Evolutionary conservation across 1,284 basidiomycete genomes (phyloP).

Genomic region (Leucoagaricus sp.): DNA sequence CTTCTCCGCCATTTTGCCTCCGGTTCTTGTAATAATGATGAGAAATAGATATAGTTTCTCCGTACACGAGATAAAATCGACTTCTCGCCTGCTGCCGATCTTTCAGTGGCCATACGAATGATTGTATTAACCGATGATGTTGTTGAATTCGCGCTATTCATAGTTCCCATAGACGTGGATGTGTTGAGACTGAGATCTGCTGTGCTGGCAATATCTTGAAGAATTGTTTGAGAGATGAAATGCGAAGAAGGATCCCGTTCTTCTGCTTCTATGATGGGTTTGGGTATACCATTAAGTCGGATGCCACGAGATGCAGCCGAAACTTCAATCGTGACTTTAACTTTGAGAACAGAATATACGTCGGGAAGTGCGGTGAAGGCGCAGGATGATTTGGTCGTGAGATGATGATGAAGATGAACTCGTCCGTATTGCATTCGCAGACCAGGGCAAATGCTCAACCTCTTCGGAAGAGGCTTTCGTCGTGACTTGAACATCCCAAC

Average conservation of each 20-base stretch:
- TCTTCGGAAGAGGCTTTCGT: slow-evolving; percentile 71
- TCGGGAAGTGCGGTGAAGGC: slow-evolving; percentile 68
- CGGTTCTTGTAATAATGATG: slow-evolving; percentile 94
- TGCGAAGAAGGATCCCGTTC: slow-evolving; percentile 64
- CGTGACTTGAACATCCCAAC: slow-evolving; percentile 88
- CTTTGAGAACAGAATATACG: slow-evolving; percentile 77
- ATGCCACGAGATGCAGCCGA: slow-evolving; percentile 77
- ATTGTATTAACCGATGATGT: slow-evolving; percentile 35
- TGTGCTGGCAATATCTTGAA: slow-evolving; percentile 71
- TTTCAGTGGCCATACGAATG: slow-evolving; percentile 46
- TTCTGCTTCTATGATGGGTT: slow-evolving; percentile 65
- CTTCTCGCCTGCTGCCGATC: slow-evolving; percentile 70
- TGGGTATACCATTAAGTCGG: slow-evolving; percentile 82
- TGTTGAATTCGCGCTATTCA: slow-evolving; percentile 32
- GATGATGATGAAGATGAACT: slow-evolving; percentile 39
- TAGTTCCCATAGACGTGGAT: slow-evolving; percentile 51
- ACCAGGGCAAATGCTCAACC: slow-evolving; percentile 78
- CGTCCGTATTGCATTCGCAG: slow-evolving; percentile 61
- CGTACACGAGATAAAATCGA: slow-evolving; percentile 82
- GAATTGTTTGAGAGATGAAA: slow-evolving; percentile 53
- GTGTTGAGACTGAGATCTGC: slow-evolving; percentile 68
- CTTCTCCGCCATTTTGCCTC: slow-evolving; percentile 96
- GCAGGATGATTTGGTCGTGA: slow-evolving; percentile 65
- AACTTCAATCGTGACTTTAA: slow-evolving; percentile 77
- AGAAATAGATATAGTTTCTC: slow-evolving; percentile 98